A percentile compares a stretch with the other conserved stretches of the same genome.
These are phyloP conservation scores for Paracoccidioides lutzii DNA, from an alignment of 2,329 filamentous ascomycete genomes.

Conservation along the genomic window DNA sequence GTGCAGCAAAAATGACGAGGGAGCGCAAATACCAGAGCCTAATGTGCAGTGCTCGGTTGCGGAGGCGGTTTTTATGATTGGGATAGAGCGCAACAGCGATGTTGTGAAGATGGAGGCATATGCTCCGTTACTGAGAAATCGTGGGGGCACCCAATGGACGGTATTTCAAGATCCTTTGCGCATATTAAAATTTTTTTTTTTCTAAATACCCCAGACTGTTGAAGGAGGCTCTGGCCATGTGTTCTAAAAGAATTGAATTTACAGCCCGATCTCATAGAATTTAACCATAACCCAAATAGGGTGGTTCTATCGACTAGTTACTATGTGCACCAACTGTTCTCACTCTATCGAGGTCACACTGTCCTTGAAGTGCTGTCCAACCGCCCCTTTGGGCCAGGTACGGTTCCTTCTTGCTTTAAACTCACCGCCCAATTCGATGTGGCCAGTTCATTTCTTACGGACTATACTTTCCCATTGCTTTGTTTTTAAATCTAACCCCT, in stretches of 20 bases:
- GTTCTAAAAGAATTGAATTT: not conserved
- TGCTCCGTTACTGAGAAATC: conserved; percentile 26
- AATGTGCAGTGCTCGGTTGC: conserved; percentile 41
- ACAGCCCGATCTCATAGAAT: conserved; percentile 23
- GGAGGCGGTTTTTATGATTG: conserved; percentile 53
- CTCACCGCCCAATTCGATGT: not conserved
- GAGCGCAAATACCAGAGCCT: conserved; percentile 9
- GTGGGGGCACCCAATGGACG: conserved; percentile 23
- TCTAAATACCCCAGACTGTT: not conserved
- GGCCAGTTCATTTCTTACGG: not conserved
- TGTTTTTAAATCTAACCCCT: not conserved
- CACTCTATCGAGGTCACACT: conserved; percentile 19
- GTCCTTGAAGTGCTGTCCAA: conserved; percentile 20
- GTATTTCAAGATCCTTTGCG: conserved; percentile 11
- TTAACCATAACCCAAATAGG: conserved; percentile 18
- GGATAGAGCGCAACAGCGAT: conserved; percentile 30
- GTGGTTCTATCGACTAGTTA: conserved; percentile 23
- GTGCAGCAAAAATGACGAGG: conserved; percentile 7
- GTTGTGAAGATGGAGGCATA: conserved; percentile 26
- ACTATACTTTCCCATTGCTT: not conserved
- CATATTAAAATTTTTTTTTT: not conserved
- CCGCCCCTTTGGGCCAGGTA: conserved; percentile 16
- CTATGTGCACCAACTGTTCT: conserved; percentile 26
- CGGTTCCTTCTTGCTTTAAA: not conserved
- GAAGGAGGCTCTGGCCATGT: not conserved